These are phyloP conservation scores for Chytriomyces confervae DNA, from an alignment of 192 early-diverging fungal species.

Conservation along the genomic window DNA sequence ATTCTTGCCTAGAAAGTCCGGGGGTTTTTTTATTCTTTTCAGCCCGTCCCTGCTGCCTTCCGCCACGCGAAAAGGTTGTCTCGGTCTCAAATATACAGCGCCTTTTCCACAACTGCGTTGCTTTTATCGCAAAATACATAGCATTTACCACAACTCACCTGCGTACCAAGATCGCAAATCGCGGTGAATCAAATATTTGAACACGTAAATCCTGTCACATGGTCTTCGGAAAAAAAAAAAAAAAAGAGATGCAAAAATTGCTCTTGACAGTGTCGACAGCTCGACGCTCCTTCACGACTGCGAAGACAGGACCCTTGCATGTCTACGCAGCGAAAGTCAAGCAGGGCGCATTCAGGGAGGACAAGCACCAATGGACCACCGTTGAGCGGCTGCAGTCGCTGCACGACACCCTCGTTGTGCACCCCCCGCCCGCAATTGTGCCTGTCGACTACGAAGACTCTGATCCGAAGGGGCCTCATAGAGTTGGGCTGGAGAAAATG, in stretches of 20 bases:
- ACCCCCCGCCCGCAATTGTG: constrained; percentile 54
- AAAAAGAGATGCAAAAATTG: too few relatives aligned
- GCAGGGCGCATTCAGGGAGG: constrained; percentile 61
- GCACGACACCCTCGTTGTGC: constrained; percentile 64
- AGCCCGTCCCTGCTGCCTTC: too few relatives aligned
- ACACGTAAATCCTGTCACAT: too few relatives aligned
- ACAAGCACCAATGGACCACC: constrained; percentile 73
- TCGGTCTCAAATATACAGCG: not conserved
- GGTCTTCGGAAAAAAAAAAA: too few relatives aligned
- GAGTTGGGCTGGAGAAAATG: constrained; percentile 28
- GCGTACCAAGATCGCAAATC: too few relatives aligned
- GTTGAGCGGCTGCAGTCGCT: constrained; percentile 70
- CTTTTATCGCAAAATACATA: too few relatives aligned
- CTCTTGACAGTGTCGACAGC: too few relatives aligned
- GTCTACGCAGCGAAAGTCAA: constrained; percentile 51
- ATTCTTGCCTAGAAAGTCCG: not conserved
- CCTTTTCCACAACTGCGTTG: not conserved
- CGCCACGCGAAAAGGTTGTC: too few relatives aligned
- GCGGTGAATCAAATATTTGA: too few relatives aligned
- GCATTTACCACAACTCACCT: too few relatives aligned
- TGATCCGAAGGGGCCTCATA: constrained; percentile 15
- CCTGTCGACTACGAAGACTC: constrained; percentile 2
- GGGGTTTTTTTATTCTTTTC: not conserved
- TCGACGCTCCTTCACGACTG: too few relatives aligned
- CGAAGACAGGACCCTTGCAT: constrained; percentile 26